These are phyloP conservation scores for Coniferiporia weirii DNA, from an alignment of 1,284 basidiomycete species.

Conservation along the genomic window DNA sequence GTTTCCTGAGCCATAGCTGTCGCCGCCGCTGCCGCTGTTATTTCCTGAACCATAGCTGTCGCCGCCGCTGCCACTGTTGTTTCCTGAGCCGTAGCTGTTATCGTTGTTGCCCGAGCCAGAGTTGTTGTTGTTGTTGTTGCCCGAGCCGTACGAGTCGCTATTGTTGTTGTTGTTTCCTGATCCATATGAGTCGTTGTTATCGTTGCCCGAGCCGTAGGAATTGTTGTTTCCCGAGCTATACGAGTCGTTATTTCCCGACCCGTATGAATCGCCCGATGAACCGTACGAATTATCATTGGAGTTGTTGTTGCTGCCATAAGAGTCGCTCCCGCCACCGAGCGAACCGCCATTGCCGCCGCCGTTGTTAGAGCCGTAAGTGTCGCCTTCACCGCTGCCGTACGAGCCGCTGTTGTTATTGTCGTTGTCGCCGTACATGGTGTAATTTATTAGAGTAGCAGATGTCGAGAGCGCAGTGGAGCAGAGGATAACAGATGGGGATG, in stretches of 20 bases:
- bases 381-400: background rate
- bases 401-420: background rate
- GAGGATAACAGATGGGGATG: background rate
- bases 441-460: background rate
- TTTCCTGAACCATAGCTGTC: background rate
- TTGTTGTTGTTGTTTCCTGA: background rate
- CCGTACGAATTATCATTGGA: background rate
- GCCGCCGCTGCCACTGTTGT: background rate
- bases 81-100: background rate
- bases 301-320: background rate
- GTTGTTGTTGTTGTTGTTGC: background rate
- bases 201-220: background rate
- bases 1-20: slow-evolving; percentile 4
- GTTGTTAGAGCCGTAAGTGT: background rate
- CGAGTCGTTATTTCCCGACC: background rate
- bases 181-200: background rate
- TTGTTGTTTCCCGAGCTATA: too few relatives aligned
- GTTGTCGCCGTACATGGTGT: slow-evolving; percentile 1
- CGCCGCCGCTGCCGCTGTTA: background rate
- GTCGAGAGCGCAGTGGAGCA: background rate
- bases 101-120: background rate
- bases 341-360: background rate
- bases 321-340: background rate
- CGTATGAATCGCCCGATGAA: background rate
- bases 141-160: slow-evolving; percentile 3